phyloP scores from a whole-genome alignment of 2,329 filamentous ascomycete species.

The Tolypocladium ovalisporum region DNA sequence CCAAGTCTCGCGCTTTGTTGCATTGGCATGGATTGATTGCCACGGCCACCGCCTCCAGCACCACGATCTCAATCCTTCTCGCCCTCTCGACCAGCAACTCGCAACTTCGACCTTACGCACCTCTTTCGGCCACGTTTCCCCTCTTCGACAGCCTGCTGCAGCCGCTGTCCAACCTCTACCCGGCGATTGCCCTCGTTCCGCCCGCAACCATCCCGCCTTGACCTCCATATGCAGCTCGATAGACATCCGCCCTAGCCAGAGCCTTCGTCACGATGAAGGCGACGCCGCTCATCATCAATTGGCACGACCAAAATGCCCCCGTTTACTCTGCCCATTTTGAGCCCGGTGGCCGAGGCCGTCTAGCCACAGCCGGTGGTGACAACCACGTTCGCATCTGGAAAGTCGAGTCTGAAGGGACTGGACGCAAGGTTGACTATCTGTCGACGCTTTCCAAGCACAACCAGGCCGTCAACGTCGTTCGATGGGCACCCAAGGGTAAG shows the following conservation, averaged over 20 bases:
- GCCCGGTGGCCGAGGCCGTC: constrained; percentile 75
- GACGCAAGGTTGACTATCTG: constrained; percentile 82
- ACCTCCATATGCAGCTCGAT: constrained; percentile 18
- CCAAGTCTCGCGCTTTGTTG: neutral
- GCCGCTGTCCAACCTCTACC: neutral
- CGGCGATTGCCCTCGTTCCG: neutral
- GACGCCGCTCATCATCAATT: constrained; percentile 91
- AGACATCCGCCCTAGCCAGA: constrained; percentile 12
- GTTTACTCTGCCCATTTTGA: constrained; percentile 98
- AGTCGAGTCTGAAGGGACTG: constrained; percentile 73
- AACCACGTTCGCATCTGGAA: constrained; percentile 96
- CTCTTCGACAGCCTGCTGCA: neutral
- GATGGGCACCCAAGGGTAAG: constrained; percentile 87
- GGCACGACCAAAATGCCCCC: constrained; percentile 94
- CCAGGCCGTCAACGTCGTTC: constrained; percentile 94
- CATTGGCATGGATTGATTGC: neutral
- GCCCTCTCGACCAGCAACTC: neutral
- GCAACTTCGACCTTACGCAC: neutral
- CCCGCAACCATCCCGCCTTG: neutral
- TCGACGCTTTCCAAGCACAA: constrained; percentile 89
- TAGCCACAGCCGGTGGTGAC: constrained; percentile 91
- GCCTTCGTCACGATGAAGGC: constrained; percentile 67
- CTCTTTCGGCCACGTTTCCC: neutral
- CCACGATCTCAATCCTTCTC: neutral
- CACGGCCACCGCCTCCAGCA: neutral